Base-by-base conservation (phyloP, 2,329 filamentous ascomycete genomes). In the Phaeosphaeriaceae sp. region DNA sequence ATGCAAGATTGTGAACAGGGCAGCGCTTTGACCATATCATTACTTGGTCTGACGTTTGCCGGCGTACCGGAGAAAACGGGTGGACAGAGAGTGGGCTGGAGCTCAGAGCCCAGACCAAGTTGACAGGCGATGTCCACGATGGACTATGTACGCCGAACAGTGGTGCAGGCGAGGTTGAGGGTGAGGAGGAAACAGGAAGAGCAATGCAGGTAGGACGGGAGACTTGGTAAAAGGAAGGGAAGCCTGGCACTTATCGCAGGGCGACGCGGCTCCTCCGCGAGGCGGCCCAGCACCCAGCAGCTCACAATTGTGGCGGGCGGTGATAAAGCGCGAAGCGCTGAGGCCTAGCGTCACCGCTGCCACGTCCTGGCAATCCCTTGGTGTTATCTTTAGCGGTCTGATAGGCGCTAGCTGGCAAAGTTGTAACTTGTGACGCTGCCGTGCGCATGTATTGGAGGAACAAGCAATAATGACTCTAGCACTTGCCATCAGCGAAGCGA, bases 11-110 rank as follows among this genome's bases (percentile, higher is more conserved):
- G 50, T 53, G 58, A 11, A 60, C 47, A 29, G 42, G 45, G 17
- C 17, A 42, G 60, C 64, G 70, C 70, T 62, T 62, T 61, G 69
- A 72, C 70, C 70, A 73, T 72, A 59, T 71, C 67, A 60, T 58
- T 61, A 36, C 52, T 60, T 36, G 49, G 58, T 50, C 46, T 55
- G 58, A 54, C 55, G 58, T 64, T n/a, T 48, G 54, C 46, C 60
- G 59, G 53, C 49, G 64, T 64, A 60, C 67, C 67, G 66, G 64
- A 60, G 58, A 48, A 37, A 51, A 53, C 61, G 65, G 46, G 52
- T 44, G 46, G 28, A 26, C 39, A 57, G 56, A 58, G 55, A 54
- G 38, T 26, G 23, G 23, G 23, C 23, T 26, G 63, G 58, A 50
- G 51, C 49, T 54, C 50, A 57, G 47, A 46, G 46, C 41, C 26